Conservation (phyloP, 768 basidiomycete species). For the Lentinula raphanica region DNA sequence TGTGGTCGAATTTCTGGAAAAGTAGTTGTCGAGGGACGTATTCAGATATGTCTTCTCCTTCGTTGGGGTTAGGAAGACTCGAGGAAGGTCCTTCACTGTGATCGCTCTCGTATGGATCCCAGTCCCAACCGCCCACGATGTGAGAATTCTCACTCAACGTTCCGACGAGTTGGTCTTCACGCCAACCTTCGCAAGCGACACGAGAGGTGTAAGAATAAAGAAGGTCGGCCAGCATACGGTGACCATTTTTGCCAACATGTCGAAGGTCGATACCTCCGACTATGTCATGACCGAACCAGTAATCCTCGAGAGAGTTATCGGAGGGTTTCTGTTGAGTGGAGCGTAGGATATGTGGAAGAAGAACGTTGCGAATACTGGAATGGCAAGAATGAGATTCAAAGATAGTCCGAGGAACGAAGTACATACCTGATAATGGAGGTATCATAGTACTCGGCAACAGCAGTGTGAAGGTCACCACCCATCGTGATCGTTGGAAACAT, state of each 20-base stretch:
- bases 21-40: not conserved
- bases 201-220: constrained; percentile 1
- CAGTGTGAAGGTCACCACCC: constrained; percentile 1
- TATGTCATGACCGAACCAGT: not conserved
- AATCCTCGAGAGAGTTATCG: not conserved
- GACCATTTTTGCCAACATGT: not conserved
- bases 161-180: not conserved
- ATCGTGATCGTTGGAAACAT: constrained; percentile 1
- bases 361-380: constrained; percentile 1
- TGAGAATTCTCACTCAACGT: not conserved
- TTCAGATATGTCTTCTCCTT: not conserved
- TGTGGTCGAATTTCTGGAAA: not conserved
- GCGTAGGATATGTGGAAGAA: not conserved
- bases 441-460: constrained; percentile 1
- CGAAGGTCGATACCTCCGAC: not conserved
- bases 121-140: not conserved
- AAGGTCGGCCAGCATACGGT: not conserved
- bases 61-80: not conserved
- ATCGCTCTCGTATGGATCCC: not conserved
- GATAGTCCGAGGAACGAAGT: no score
- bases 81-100: not conserved
- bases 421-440: not conserved
- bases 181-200: constrained; percentile 2
- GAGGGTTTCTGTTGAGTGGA: not conserved
- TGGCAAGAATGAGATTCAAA: not conserved